phyloP scores from a whole-genome alignment of 805 yeast species.

The Zygotorulaspora florentina region DNA sequence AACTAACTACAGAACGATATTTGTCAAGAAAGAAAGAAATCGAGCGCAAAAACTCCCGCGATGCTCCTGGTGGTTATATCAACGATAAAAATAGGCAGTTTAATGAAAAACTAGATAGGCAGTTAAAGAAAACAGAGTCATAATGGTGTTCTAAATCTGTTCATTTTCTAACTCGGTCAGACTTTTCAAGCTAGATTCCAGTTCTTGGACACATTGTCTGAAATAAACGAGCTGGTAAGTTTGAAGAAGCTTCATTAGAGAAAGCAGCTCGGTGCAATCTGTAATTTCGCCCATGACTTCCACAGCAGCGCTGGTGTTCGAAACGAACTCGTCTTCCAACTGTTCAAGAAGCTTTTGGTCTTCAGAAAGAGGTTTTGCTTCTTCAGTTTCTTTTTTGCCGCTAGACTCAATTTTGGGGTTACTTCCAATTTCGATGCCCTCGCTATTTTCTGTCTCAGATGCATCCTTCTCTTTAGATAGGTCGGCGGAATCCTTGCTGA shows the following conservation, averaged over 20 bases:
- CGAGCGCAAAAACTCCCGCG: constrained; percentile 6
- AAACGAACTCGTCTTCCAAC: constrained; percentile 75
- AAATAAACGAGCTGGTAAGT: constrained; percentile 65
- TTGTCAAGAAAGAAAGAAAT: constrained; percentile 17
- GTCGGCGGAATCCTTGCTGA: background rate
- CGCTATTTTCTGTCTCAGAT: constrained; percentile 3
- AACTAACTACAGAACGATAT: constrained; percentile 21
- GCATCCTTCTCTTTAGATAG: constrained; percentile 13
- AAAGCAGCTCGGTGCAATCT: constrained; percentile 60
- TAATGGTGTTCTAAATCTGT: constrained; percentile 3
- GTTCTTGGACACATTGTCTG: constrained; percentile 47
- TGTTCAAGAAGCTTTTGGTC: constrained; percentile 45
- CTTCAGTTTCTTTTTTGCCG: constrained; percentile 8
- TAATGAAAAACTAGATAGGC: constrained; percentile 28
- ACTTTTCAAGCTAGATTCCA: constrained; percentile 44
- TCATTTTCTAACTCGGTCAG: constrained; percentile 31
- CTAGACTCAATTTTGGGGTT: background rate
- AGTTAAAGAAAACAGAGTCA: constrained; percentile 10
- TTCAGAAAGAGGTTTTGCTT: constrained; percentile 18
- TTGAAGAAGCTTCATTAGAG: constrained; percentile 60
- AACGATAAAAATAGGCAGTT: constrained; percentile 33
- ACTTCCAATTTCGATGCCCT: constrained; percentile 5
- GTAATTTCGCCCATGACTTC: constrained; percentile 69
- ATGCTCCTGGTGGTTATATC: constrained; percentile 20
- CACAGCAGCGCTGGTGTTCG: constrained; percentile 76